These are phyloP conservation scores for Termitomyces sp. DNA, from an alignment of 768 basidiomycete species.

Conservation along the genomic window DNA sequence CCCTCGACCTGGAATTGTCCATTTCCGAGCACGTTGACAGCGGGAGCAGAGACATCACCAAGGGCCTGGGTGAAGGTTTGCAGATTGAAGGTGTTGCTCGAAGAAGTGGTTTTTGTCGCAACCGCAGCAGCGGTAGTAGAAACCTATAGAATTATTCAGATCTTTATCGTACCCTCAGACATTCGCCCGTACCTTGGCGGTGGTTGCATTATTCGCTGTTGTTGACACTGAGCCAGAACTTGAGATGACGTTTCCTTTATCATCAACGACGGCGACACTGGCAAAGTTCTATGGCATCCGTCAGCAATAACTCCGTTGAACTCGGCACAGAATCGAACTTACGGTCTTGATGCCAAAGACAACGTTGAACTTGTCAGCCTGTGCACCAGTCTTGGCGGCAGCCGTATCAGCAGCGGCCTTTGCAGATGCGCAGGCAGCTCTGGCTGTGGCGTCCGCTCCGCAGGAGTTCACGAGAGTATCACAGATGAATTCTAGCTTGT, in stretches of 20 bases:
- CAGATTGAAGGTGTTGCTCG: not conserved
- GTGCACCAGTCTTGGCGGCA: constrained; percentile 44
- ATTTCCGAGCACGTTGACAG: constrained; percentile 37
- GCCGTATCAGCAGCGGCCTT: constrained; percentile 40
- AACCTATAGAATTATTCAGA: constrained; percentile 1
- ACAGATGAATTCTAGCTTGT: constrained; percentile 44
- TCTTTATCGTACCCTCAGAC: not conserved
- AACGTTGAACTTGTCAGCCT: constrained; percentile 64
- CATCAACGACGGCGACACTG: constrained; percentile 38
- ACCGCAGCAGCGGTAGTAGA: not conserved
- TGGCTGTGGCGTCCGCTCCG: constrained; percentile 51
- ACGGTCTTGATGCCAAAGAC: constrained; percentile 53
- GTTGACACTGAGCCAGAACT: constrained; percentile 16
- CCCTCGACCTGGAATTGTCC: constrained; percentile 51
- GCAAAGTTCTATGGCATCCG: constrained; percentile 40
- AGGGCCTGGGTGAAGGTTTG: constrained; percentile 50
- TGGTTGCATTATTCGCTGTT: not conserved
- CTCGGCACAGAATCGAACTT: constrained; percentile 6
- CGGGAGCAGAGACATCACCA: constrained; percentile 45
- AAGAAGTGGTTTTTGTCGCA: constrained; percentile 16
- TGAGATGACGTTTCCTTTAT: constrained; percentile 41
- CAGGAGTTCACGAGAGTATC: constrained; percentile 54
- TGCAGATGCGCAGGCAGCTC: constrained; percentile 45
- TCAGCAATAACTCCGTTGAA: constrained; percentile 1
- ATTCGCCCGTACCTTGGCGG: not conserved